phyloP scores from a whole-genome alignment of 2,329 filamentous ascomycete genomes.

The Fusarium sp. region DNA sequence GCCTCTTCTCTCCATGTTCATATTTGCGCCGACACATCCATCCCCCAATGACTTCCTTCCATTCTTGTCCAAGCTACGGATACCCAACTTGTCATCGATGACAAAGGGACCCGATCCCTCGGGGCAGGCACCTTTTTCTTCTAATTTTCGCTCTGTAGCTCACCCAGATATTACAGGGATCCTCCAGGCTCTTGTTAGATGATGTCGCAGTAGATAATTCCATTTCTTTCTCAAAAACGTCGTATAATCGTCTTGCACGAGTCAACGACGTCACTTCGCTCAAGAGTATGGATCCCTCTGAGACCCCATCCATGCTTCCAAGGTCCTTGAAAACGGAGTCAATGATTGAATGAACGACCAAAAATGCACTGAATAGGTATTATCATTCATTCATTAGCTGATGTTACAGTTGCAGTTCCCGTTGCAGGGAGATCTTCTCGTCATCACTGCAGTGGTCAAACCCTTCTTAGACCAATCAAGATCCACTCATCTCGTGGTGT shows the following conservation, averaged over 20 bases:
- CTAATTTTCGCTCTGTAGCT: not conserved
- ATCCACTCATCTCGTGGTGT: conserved; percentile 34
- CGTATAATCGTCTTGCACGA: not conserved
- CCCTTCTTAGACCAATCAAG: conserved; percentile 16
- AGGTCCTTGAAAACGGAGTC: not conserved
- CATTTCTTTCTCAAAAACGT: not conserved
- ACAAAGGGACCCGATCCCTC: conserved; percentile 20
- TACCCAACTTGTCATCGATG: not conserved
- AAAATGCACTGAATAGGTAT: not conserved
- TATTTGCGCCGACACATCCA: conserved; percentile 9
- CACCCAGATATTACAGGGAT: not conserved
- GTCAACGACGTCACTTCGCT: conserved; percentile 31
- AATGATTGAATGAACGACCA: not conserved
- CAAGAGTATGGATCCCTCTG: conserved; percentile 10
- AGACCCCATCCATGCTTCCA: conserved; percentile 9
- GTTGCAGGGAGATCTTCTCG: conserved; percentile 10
- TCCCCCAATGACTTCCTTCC: not conserved
- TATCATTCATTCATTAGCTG: not conserved
- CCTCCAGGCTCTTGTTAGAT: not conserved
- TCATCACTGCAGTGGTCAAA: conserved; percentile 11
- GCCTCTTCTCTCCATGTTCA: conserved; percentile 1
- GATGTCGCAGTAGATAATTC: not conserved
- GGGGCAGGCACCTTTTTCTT: conserved; percentile 1
- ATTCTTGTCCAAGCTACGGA: not conserved
- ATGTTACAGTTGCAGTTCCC: not conserved